Conservation (phyloP, 768 basidiomycete species). For the Amanita inopinata region DNA sequence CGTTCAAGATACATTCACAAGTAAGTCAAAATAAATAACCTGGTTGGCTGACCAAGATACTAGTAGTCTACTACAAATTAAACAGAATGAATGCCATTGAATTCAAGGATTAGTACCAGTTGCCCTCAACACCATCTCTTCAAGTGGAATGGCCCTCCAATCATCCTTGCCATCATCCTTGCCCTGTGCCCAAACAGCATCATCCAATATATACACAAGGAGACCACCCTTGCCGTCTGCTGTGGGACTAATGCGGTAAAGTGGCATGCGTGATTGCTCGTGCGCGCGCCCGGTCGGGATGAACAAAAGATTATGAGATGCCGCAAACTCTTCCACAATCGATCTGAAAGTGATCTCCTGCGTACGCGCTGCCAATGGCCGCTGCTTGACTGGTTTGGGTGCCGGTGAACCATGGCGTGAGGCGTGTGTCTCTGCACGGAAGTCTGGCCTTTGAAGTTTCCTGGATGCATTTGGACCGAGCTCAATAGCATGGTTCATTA, state of each 20-base stretch:
- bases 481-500: slow-evolving; percentile 92
- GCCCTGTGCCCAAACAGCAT: slow-evolving; percentile 82
- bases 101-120: slow-evolving; percentile 4
- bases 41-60: neutral
- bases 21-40: slow-evolving; percentile 1
- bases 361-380: slow-evolving; percentile 36
- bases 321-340: slow-evolving; percentile 86
- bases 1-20: neutral
- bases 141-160: slow-evolving; percentile 72
- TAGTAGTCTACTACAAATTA: neutral
- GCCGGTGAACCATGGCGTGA: slow-evolving; percentile 19
- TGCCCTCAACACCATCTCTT: slow-evolving; percentile 78
- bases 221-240: slow-evolving; percentile 82
- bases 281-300: slow-evolving; percentile 83
- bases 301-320: slow-evolving; percentile 80
- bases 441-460: slow-evolving; percentile 59
- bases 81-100: neutral
- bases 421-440: slow-evolving; percentile 34
- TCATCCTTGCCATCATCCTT: slow-evolving; percentile 37
- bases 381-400: slow-evolving; percentile 25
- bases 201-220: slow-evolving; percentile 83
- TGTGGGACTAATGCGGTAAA: slow-evolving; percentile 73
- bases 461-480: slow-evolving; percentile 70
- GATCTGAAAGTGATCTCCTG: slow-evolving; percentile 89
- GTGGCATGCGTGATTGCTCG: slow-evolving; percentile 76